Evolutionary conservation across 768 basidiomycete genomes (phyloP), one percentile per base, ranked within the genome.

Genomic region (Asterophora parasitica): DNA sequence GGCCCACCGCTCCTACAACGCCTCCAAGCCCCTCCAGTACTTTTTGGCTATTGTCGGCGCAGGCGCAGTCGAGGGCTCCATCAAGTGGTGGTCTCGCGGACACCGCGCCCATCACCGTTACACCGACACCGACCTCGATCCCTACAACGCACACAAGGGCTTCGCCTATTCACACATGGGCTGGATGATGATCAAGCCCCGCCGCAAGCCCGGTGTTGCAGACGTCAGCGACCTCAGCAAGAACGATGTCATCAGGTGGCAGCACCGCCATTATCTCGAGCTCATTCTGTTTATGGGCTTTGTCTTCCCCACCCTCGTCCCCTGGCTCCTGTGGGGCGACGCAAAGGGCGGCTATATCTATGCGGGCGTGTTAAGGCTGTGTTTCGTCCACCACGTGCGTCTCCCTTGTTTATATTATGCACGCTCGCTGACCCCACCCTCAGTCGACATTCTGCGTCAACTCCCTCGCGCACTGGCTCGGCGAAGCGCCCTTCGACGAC

Each of bases 81-180:
- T 99, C 72, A 88, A 91, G 66, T 98, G 96, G 96, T 98, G 96
- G 96, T 86, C 86, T 16, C 82, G 96, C 44, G 94, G 94, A 40
- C 96, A 99, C 74, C 89, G 95, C 51, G 95, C 95, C 3, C 94
- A 96, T 66, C 94, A 96, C 63, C 81, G 93, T 35, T 95, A 96
- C 73, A 97, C 93, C 57, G 93, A 95, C 69, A 97, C 93, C 60
- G 90, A 92, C 46, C 85, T 97, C 53, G 93, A 96, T 69, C 93
- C 94, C 0, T 96, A 97, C 73, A 88, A 89, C 54, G 92, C 92
- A 6, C 87, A 92, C 67, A 83, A 86, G 58, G 93, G 93, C 45
- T 79, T 95, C 60, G 76, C 81, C 60, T 91, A 80, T 75, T 85
- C 90, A 0, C 92, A 95, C 59, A 74, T 94, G 49, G 88, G 88